Percentiles rank a stretch among this genome's conserved stretches.
These are phyloP conservation scores for Marasmius fiardii DNA, from an alignment of 1,284 basidiomycete genomes.

Conservation along the genomic window DNA sequence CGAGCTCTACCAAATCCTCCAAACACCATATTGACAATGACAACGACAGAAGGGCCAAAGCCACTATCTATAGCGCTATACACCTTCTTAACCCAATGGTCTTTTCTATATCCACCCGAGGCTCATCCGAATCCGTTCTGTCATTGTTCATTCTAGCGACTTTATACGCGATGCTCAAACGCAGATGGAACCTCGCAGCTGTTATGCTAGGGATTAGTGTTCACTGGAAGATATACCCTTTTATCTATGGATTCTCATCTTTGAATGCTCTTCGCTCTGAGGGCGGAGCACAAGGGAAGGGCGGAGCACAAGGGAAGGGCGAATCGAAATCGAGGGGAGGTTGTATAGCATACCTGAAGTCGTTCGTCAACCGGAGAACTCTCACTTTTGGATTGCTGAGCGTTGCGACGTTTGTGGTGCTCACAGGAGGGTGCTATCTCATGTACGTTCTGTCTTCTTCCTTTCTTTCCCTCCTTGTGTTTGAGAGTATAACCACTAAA, in stretches of 20 bases:
- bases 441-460: slow-evolving; percentile 53
- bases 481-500: slow-evolving; percentile 4
- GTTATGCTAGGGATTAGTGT: slow-evolving; percentile 75
- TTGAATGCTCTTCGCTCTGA: slow-evolving; percentile 51
- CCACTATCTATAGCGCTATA: slow-evolving; percentile 55
- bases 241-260: slow-evolving; percentile 84
- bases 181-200: slow-evolving; percentile 61
- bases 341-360: slow-evolving; percentile 27
- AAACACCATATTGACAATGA: slow-evolving; percentile 7
- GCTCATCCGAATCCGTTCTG: slow-evolving; percentile 90
- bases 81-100: slow-evolving; percentile 93
- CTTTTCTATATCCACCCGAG: slow-evolving; percentile 94
- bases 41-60: too few relatives aligned
- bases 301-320: background rate
- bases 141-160: slow-evolving; percentile 78
- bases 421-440: slow-evolving; percentile 69
- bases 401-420: slow-evolving; percentile 62
- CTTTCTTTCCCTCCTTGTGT: too few relatives aligned
- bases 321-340: background rate
- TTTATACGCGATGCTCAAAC: slow-evolving; percentile 55
- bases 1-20: background rate
- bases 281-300: slow-evolving; percentile 14
- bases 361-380: slow-evolving; percentile 53
- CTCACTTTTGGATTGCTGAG: slow-evolving; percentile 70
- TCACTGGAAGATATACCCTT: slow-evolving; percentile 95